Conservation (phyloP, 768 basidiomycete genomes). For the Sporobolomyces phaffii region DNA sequence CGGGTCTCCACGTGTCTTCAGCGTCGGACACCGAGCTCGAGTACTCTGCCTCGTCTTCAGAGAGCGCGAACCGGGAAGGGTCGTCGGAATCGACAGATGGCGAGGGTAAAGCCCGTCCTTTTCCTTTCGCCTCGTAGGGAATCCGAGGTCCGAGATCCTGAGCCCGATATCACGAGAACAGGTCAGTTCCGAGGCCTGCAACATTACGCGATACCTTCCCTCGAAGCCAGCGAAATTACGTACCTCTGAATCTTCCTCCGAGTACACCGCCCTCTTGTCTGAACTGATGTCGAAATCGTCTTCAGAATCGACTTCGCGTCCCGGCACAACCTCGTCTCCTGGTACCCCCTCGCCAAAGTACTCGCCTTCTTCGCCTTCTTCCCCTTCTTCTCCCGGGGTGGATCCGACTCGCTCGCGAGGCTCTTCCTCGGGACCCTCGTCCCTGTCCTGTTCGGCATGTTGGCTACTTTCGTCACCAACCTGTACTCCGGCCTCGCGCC, state of each 20-base stretch:
- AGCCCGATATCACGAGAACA: too few relatives aligned
- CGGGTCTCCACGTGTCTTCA: not conserved
- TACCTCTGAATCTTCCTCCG: slow-evolving; percentile 27
- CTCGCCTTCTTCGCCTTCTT: slow-evolving; percentile 1
- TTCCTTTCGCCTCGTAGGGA: slow-evolving; percentile 6
- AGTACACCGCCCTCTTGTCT: not conserved
- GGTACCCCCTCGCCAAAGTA: slow-evolving; percentile 17
- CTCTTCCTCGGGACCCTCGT: not conserved
- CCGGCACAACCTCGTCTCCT: slow-evolving; percentile 6
- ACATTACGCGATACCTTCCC: not conserved
- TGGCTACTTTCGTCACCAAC: too few relatives aligned
- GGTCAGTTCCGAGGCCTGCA: too few relatives aligned
- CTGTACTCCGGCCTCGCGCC: too few relatives aligned
- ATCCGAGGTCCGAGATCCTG: slow-evolving; percentile 13
- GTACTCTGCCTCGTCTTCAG: not conserved
- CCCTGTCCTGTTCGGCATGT: not conserved
- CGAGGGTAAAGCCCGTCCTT: not conserved
- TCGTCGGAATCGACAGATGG: slow-evolving; percentile 7
- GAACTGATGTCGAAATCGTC: not conserved
- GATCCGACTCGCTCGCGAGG: not conserved
- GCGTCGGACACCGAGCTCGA: not conserved
- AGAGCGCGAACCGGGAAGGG: not conserved
- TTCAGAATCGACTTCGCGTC: not conserved
- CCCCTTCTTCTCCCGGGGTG: too few relatives aligned
- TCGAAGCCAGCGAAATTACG: not conserved